Evolutionary conservation across 768 basidiomycete species (phyloP).

Genomic region (Ramaria sp.): DNA sequence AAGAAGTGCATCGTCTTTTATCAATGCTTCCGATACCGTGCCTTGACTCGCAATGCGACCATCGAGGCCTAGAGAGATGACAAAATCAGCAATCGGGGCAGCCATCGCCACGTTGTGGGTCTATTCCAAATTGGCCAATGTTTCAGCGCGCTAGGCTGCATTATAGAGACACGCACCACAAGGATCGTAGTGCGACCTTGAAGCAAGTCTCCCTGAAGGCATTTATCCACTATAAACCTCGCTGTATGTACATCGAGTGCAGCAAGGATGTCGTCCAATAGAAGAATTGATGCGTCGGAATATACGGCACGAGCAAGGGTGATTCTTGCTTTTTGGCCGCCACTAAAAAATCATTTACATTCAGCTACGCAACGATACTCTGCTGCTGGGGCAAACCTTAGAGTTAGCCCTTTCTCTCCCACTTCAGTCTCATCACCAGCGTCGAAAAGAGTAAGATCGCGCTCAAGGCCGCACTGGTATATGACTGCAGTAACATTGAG

Average conservation of each 20-base stretch:
- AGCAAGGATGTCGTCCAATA: slow-evolving; percentile 61
- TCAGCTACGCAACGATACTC: background rate
- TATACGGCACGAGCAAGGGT: slow-evolving; percentile 49
- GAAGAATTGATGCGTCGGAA: slow-evolving; percentile 45
- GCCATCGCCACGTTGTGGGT: slow-evolving; percentile 44
- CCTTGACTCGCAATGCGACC: slow-evolving; percentile 42
- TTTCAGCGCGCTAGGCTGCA: background rate
- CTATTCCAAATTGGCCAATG: slow-evolving; percentile 15
- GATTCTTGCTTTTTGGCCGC: slow-evolving; percentile 44
- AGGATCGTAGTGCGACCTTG: slow-evolving; percentile 32
- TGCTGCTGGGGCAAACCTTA: slow-evolving; percentile 22
- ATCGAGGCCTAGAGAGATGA: slow-evolving; percentile 43
- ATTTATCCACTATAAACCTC: slow-evolving; percentile 38
- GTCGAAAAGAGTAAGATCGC: slow-evolving; percentile 36
- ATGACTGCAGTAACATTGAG: slow-evolving; percentile 18
- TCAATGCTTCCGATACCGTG: slow-evolving; percentile 35
- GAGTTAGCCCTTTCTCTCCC: slow-evolving; percentile 57
- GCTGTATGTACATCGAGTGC: slow-evolving; percentile 49
- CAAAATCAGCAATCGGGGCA: slow-evolving; percentile 40
- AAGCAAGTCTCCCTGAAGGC: slow-evolving; percentile 31
- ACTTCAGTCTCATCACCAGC: slow-evolving; percentile 63
- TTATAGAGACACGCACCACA: background rate
- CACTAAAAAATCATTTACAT: slow-evolving; percentile 18
- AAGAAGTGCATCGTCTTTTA: slow-evolving; percentile 25
- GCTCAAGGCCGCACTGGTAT: slow-evolving; percentile 29